Base-by-base conservation (phyloP, 768 basidiomycete species). In the Pulveroboletus sp. region DNA sequence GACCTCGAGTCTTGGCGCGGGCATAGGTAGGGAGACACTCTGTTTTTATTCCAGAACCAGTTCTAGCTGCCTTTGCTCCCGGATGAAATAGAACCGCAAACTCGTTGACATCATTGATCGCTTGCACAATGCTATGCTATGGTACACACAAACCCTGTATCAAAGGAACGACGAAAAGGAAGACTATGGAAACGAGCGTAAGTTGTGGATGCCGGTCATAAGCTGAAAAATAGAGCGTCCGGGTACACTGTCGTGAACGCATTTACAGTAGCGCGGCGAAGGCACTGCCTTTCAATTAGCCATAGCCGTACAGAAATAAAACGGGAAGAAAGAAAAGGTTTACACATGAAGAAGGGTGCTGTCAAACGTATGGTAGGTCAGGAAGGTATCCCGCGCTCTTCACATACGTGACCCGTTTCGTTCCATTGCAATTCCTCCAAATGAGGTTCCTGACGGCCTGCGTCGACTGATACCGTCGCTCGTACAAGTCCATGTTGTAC, bases 401-500 rank as follows among this genome's bases (percentile, higher is more conserved):
- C 52, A 63, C 63, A 43, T 62, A 63, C 40, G 62, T 63, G 51
- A 57, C 52, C 46, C 62, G 60, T 38, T 65, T 63, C 43, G 62
- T 65, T 6, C 63, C 60, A 19, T 55, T 63, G 19, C 62, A 65
- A 14, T 63, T 63, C 48, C 62, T 62, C 62, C 62, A 63, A 32
- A 63, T 60, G 21, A 63, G 52, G 43, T 53, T 60, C 47, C 48
- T 60, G 13, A 65, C 49, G 40, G 40, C 55, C 53, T 62, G 60
- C 34, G 60, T 57, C 20, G 62, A 58, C 39, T 58, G 51, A 47
- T 63, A 62, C 48, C 68, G 63, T 19, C 64, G 59, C 40, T 58
- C 63, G 55, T 68, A 63, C 52, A 69, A 60, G 19, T 61, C 62
- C 55, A 64, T 62, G 51, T 65, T 66, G 53, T 64, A 64, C 48